These are phyloP conservation scores for Xylariaceae sp. DNA, from an alignment of 2,329 filamentous ascomycete genomes.

Conservation along the genomic window DNA sequence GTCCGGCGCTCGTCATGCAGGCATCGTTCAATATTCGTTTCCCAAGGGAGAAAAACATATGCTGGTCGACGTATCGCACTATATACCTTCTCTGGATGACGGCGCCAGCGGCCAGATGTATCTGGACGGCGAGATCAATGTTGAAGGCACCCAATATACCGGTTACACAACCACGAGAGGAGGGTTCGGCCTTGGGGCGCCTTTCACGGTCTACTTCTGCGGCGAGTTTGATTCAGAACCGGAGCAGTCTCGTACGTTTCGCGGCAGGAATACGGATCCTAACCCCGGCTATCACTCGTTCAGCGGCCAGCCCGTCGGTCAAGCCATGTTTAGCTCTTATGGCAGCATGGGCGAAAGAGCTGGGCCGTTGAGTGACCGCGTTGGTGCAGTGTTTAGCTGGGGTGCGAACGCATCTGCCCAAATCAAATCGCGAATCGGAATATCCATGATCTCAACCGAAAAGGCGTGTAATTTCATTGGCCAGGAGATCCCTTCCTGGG, in stretches of 20 bases:
- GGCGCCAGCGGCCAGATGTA: slow-evolving; percentile 39
- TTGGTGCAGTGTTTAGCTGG: slow-evolving; percentile 51
- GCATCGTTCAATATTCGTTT: slow-evolving; percentile 51
- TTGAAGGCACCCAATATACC: slow-evolving; percentile 39
- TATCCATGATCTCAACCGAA: slow-evolving; percentile 46
- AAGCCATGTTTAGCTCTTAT: slow-evolving; percentile 7
- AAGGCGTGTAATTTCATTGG: slow-evolving; percentile 48
- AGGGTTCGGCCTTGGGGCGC: slow-evolving; percentile 39
- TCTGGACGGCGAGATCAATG: slow-evolving; percentile 38
- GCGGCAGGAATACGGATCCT: slow-evolving; percentile 11
- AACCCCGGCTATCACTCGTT: slow-evolving; percentile 8
- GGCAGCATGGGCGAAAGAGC: slow-evolving; percentile 17
- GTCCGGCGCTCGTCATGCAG: slow-evolving; percentile 45
- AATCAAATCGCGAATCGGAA: slow-evolving; percentile 47
- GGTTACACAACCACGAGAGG: slow-evolving; percentile 46
- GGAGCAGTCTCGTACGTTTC: slow-evolving; percentile 15
- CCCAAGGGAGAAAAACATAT: slow-evolving; percentile 38
- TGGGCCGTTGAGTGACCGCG: slow-evolving; percentile 48
- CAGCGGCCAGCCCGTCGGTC: slow-evolving; percentile 6
- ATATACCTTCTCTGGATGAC: slow-evolving; percentile 38
- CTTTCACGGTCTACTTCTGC: slow-evolving; percentile 43
- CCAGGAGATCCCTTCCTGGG: slow-evolving; percentile 44
- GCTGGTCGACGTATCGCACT: slow-evolving; percentile 47
- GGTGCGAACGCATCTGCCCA: slow-evolving; percentile 27
- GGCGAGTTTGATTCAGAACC: slow-evolving; percentile 39